A percentile compares a stretch with the other conserved stretches of the same genome.
phyloP scores from a whole-genome alignment of 345 rosid species.

The Salix suchowensis region DNA sequence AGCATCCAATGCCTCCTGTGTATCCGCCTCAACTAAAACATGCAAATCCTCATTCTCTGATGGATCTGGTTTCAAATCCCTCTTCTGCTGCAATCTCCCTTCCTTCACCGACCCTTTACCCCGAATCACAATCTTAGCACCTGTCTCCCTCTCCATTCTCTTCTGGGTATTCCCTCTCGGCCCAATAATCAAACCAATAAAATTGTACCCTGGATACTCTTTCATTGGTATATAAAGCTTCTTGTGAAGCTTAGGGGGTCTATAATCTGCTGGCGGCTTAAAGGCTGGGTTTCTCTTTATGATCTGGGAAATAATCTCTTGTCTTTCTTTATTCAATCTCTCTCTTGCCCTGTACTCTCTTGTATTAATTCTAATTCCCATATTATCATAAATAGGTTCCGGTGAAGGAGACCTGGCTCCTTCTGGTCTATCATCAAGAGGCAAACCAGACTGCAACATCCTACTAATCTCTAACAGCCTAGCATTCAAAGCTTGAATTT shows the following conservation, averaged over 20 bases:
- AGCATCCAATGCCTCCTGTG: constrained; percentile 81
- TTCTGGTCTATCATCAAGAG: constrained; percentile 80
- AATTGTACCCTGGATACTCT: constrained; percentile 89
- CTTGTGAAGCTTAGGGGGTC: constrained; percentile 95
- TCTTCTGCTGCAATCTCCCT: constrained; percentile 90
- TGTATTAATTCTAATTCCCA: constrained; percentile 85
- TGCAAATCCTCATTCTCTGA: constrained; percentile 96
- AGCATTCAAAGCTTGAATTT: constrained; percentile 82
- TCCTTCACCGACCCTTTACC: constrained; percentile 96
- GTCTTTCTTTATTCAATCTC: constrained; percentile 83
- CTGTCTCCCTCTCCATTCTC: constrained; percentile 96
- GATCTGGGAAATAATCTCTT: constrained; percentile 86
- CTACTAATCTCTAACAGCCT: constrained; percentile 77
- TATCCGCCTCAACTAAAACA: constrained; percentile 95
- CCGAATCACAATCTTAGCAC: constrained; percentile 90
- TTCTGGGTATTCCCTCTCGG: constrained; percentile 97
- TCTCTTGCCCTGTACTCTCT: constrained; percentile 88
- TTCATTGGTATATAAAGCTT: constrained; percentile 95
- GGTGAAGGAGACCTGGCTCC: constrained; percentile 97
- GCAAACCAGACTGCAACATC: constrained; percentile 70
- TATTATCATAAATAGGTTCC: constrained; percentile 84
- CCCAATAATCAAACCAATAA: constrained; percentile 89
- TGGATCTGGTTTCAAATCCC: constrained; percentile 88
- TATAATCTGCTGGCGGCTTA: constrained; percentile 94
- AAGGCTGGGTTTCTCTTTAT: constrained; percentile 85